phyloP scores from a whole-genome alignment of 169 alveolate genomes.

The Prorocentrum cordatum region DNA sequence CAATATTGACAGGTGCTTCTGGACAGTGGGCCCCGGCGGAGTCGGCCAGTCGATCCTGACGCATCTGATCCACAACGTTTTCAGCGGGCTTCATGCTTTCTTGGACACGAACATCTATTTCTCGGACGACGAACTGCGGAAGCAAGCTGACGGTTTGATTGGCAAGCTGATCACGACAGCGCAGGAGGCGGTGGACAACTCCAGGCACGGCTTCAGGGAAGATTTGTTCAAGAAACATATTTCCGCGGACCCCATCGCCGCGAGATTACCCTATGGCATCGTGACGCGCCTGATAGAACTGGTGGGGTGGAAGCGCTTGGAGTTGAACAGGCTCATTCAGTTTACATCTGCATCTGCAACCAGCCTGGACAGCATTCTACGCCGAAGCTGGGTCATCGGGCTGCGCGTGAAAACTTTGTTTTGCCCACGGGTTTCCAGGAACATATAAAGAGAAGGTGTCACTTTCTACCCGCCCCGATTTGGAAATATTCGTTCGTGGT shows the following conservation, averaged over 20 bases:
- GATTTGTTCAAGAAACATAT: background rate
- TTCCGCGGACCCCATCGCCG: background rate
- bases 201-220: background rate
- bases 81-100: background rate
- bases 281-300: background rate
- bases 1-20: background rate
- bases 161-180: background rate
- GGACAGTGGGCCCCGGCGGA: background rate
- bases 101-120: background rate
- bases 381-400: no score
- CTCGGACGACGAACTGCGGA: background rate
- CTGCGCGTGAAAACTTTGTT: no score
- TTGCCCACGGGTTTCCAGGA: no score
- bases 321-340: background rate
- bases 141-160: background rate
- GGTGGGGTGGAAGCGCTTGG: background rate
- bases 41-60: background rate
- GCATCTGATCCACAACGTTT: background rate
- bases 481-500: no score
- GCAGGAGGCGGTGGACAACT: background rate
- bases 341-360: background rate
- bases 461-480: no score
- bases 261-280: background rate
- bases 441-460: no score
- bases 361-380: no score